Evolutionary conservation across 2,329 filamentous ascomycete genomes (phyloP), one percentile per base, ranked within the genome.

Genomic region (Neobulgaria alba): DNA sequence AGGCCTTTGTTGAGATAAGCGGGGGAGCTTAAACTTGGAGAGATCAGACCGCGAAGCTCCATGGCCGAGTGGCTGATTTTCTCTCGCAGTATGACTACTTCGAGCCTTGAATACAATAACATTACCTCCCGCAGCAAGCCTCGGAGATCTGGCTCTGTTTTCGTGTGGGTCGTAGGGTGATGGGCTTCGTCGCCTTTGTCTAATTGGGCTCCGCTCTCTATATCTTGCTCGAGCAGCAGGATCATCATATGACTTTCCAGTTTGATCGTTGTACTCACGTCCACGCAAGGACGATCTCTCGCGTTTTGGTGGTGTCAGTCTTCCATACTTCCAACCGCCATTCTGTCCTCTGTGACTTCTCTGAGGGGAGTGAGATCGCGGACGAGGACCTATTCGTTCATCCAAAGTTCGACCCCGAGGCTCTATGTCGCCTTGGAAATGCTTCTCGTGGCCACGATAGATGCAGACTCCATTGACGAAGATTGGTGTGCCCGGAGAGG

Each of bases 401-500:
- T 41, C 39, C 16, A 49, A 37, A 2, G 42, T 33, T 29, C 48
- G 40, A 8, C 38, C 40, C 42, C 38, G 36, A 29, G 21, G 19
- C 9, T 31, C 29, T 9, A 45, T 32, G 5, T 40, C 16, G 5
- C 21, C 38, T 10, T 43, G 29, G n/a, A 52, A 51, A 29, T 47
- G 38, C 21, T 33, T 41, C 33, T 51, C 48, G 10, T 39, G 39
- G n/a, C 52, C 52, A 10, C 35, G 33, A 33, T 52, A 53, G 10
- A 55, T 54, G 16, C 51, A 49, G 14, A 43, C n/a, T 5, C 41
- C 46, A 33, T 53, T 39, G 10, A 53, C 30, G 19, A 18, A 49
- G 10, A 55, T 54, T n/a, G 50, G 45, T 16, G 41, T 43, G 7
- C 43, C 51, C 5, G 50, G 51, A n/a, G 42, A 45, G n/a, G 23